Base-by-base conservation (phyloP, 1,284 basidiomycete genomes). In the Fomitopsis palustris region DNA sequence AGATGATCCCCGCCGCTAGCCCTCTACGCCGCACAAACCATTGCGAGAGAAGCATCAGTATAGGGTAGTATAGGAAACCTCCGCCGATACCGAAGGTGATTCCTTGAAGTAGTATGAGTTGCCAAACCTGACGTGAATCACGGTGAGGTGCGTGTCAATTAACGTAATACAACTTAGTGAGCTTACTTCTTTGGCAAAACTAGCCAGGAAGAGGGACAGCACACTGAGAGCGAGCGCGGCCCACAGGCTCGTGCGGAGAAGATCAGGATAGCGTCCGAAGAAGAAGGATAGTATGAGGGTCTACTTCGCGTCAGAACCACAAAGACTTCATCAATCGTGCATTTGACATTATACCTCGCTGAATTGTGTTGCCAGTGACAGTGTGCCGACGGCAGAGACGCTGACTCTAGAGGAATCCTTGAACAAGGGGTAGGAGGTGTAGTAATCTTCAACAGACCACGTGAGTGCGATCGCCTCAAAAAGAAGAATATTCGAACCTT, bases 1-100 rank as follows among this genome's bases (percentile, higher is more conserved):
- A 71, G 55, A 72, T 69, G 51, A 70, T 67, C 1, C 68, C 68
- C 3, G 65, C 64, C 3, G 70, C 69, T 17, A 71, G 64, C 12
- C 69, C 69, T 1, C 68, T 62, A 29, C 67, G 66, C 39, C 62
- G 59, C 8, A 65, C 61, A 43, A 67, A 67, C 63, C 65, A 65
- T 42, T 64, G 62, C 21, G 67, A 58, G 9, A 70, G 63, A 29
- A 69, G 60, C 56, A 62, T 59, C 53, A 69, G 57, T 54, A 67
- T 62, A 1, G 68, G 68, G 38, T 66, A 62, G 55, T 68, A 67
- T 39, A 68, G 51, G 31, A 65, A 59, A 0, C 68, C 70, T 4
- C 66, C 70, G n/a, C 66, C 63, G 41, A 69, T 61, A 1, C 70
- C 67, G 23, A 67, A 61, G 14, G 62, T 59, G 4, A 69, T 65